These are phyloP conservation scores for Prunus salicina DNA, from an alignment of 306 rosid species.

Conservation along the genomic window DNA sequence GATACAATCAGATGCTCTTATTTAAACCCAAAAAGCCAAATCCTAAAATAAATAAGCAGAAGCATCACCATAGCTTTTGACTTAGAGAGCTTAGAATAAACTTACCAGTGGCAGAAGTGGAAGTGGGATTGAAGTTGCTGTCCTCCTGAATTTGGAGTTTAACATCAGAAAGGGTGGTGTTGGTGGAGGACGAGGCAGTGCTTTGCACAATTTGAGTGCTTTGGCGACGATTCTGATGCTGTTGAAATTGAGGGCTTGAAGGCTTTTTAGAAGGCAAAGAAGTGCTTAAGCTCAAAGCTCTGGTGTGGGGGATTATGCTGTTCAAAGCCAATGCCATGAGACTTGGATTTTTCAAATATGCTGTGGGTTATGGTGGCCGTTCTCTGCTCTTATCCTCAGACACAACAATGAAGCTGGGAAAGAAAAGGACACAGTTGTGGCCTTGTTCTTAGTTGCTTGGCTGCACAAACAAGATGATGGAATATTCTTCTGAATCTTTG, in stretches of 20 bases:
- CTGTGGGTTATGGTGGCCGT: neutral
- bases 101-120: slow-evolving; percentile 35
- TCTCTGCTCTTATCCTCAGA: slow-evolving; percentile 1
- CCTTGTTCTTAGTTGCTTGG: neutral
- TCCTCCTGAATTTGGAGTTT: slow-evolving; percentile 22
- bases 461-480: slow-evolving; percentile 11
- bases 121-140: slow-evolving; percentile 21
- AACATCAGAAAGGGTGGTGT: slow-evolving; percentile 36
- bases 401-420: neutral
- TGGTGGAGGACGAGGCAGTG: slow-evolving; percentile 26
- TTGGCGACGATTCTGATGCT: slow-evolving; percentile 17
- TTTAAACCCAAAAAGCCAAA: neutral
- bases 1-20: neutral
- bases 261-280: slow-evolving; percentile 24
- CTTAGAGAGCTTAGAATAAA: slow-evolving; percentile 3
- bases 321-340: slow-evolving; percentile 37
- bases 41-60: neutral
- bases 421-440: neutral
- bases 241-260: slow-evolving; percentile 13
- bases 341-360: neutral
- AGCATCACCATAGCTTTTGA: neutral
- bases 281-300: slow-evolving; percentile 20
- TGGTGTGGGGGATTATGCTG: slow-evolving; percentile 29
- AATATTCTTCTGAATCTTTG: slow-evolving; percentile 1
- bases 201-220: neutral